A percentile compares a stretch with the other conserved stretches of the same genome.
Evolutionary conservation across 163 green algal species (phyloP).

Genomic region (Chloromonas sp.): DNA sequence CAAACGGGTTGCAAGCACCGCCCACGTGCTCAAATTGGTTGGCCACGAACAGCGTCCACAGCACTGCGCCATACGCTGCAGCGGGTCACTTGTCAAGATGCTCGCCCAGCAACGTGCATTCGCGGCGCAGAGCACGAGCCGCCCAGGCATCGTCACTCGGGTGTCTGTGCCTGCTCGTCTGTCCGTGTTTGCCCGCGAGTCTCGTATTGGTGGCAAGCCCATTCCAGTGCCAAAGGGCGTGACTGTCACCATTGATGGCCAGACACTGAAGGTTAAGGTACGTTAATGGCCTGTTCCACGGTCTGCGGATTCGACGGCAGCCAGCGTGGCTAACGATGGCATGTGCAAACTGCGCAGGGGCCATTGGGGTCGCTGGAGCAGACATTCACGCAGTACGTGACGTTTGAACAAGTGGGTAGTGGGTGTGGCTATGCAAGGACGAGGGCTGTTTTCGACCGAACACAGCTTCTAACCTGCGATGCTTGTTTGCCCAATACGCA

Average conservation of each 20-base stretch:
- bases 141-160: background rate
- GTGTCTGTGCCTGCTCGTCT: background rate
- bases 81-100: background rate
- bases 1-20: too few relatives aligned
- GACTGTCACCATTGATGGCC: constrained; percentile 70
- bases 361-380: constrained; percentile 73
- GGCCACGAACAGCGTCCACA: background rate
- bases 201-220: constrained; percentile 61
- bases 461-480: too few relatives aligned
- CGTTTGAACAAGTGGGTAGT: constrained; percentile 49
- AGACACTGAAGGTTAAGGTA: constrained; percentile 83
- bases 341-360: constrained; percentile 50
- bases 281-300: background rate
- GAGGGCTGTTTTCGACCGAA: too few relatives aligned
- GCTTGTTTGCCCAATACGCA: constrained; percentile 19
- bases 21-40: too few relatives aligned
- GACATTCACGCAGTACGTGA: constrained; percentile 58
- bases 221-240: constrained; percentile 80
- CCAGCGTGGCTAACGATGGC: constrained; percentile 3
- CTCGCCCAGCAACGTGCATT: constrained; percentile 11
- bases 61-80: background rate
- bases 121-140: background rate
- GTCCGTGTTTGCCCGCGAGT: constrained; percentile 40
- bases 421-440: too few relatives aligned
- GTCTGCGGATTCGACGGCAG: constrained; percentile 2